These are phyloP conservation scores for Podospora australis DNA, from an alignment of 495 filamentous ascomycete genomes.

Conservation along the genomic window DNA sequence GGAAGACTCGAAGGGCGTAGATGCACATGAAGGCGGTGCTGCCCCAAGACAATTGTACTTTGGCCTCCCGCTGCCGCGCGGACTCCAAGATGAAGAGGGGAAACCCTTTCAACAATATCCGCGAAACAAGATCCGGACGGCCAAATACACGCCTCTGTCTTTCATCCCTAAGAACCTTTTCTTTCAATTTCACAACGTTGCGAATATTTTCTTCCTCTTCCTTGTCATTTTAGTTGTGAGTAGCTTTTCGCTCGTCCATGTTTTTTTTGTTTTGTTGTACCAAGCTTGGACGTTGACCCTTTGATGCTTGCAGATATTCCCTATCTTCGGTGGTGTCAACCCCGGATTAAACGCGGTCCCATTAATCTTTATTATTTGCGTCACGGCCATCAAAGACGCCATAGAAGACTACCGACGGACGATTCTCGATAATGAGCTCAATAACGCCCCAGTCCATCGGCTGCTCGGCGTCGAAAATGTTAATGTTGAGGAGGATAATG, in stretches of 20 bases:
- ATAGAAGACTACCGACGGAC: slow-evolving; percentile 96
- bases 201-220: slow-evolving; percentile 97
- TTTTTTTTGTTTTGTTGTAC: background rate
- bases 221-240: slow-evolving; percentile 89
- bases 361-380: slow-evolving; percentile 85
- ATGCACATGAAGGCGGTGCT: slow-evolving; percentile 28
- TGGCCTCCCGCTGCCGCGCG: slow-evolving; percentile 72
- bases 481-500: slow-evolving; percentile 79
- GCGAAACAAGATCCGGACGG: slow-evolving; percentile 94
- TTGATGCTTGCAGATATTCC: slow-evolving; percentile 66
- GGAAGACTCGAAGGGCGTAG: slow-evolving; percentile 29
- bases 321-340: slow-evolving; percentile 89
- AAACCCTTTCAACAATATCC: slow-evolving; percentile 61
- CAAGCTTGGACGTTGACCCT: background rate
- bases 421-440: slow-evolving; percentile 85
- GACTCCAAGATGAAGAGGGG: slow-evolving; percentile 79
- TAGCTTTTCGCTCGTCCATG: too few relatives aligned
- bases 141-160: slow-evolving; percentile 91
- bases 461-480: slow-evolving; percentile 87
- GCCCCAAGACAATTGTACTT: slow-evolving; percentile 61
- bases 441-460: slow-evolving; percentile 92
- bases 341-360: slow-evolving; percentile 87
- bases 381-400: slow-evolving; percentile 93
- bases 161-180: slow-evolving; percentile 98
- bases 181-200: slow-evolving; percentile 97